Base-by-base conservation (phyloP, 441 rosid species). In the Jatropha podagrica region DNA sequence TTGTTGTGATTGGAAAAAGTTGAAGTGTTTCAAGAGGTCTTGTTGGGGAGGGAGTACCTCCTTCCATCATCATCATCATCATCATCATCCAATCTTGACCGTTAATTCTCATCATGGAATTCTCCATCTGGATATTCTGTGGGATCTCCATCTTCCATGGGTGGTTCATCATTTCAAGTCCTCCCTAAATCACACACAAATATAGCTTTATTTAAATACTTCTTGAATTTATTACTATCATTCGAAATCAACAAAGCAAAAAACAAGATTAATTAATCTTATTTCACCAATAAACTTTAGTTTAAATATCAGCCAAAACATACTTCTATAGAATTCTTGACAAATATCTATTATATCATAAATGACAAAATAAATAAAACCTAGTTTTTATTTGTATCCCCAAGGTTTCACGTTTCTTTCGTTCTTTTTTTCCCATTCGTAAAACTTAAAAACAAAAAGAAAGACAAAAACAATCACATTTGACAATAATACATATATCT, bases 1-100 rank as follows among this genome's bases (percentile, higher is more conserved):
- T 80, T 44, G 93, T 74, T 68, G 87, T 87, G 83, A 92, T 79
- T n/a, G 98, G 98, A 80, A 94, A 94, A 81, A 94, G 97, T 79
- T 94, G 83, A 8, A 94, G 97, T 76, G 98, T 94, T 86, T 87
- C 86, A 17, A 86, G 87, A 18, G 95, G 85, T 77, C 79, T 87
- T 55, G 77, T 78, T 76, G 79, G 69, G 55, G 83, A 76, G 6
- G 76, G 71, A 41, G 82, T 80, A 83, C 79, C 84, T 84, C 82
- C 70, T 69, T 87, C 95, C 48, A 55, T 56, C 80, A 77, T 86
- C 86, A 84, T 23, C 23, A 23, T 23, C 23, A 23, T 82, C 83
- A 82, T 44, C 48, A 44, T 82, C 84, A 82, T 80, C 84, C 88
- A 81, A 81, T 84, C 93, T 75, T 80, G 69, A 48, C 74, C 83